Conservation (phyloP, 176 grass and related monocot species). For the Pontederia paniculata region DNA sequence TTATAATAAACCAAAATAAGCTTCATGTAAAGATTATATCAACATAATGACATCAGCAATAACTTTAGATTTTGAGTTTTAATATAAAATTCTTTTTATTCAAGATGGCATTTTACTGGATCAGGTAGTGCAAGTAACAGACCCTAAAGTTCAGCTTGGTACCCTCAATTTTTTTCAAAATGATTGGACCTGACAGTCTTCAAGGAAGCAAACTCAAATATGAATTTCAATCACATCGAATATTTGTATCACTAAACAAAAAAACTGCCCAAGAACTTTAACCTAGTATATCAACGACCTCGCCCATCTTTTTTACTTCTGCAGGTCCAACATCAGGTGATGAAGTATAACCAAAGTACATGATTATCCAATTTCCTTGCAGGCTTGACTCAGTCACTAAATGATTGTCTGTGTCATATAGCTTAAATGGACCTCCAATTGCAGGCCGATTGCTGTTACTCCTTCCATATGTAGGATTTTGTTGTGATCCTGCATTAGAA, state of each 20-base stretch:
- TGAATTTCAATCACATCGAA: background rate
- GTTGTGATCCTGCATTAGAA: constrained; percentile 25
- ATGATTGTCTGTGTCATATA: constrained; percentile 70
- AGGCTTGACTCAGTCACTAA: constrained; percentile 69
- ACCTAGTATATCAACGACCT: constrained; percentile 62
- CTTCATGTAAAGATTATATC: too few relatives aligned
- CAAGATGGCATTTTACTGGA: too few relatives aligned
- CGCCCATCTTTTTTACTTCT: constrained; percentile 73
- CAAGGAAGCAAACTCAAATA: background rate
- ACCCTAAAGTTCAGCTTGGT: too few relatives aligned
- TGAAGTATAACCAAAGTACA: constrained; percentile 96
- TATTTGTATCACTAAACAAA: constrained; percentile 4
- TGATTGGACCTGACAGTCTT: too few relatives aligned
- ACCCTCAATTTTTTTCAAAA: too few relatives aligned
- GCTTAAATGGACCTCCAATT: constrained; percentile 84
- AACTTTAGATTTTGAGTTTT: too few relatives aligned
- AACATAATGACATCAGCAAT: too few relatives aligned
- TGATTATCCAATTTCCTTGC: constrained; percentile 60
- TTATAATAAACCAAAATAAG: too few relatives aligned
- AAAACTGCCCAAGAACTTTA: constrained; percentile 10
- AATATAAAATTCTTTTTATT: too few relatives aligned
- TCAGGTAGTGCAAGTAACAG: too few relatives aligned
- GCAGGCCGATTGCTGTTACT: constrained; percentile 74
- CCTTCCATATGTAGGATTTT: constrained; percentile 39
- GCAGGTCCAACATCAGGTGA: constrained; percentile 62